These are phyloP conservation scores for Lumnitzera racemosa DNA, from an alignment of 345 rosid genomes.

Conservation along the genomic window DNA sequence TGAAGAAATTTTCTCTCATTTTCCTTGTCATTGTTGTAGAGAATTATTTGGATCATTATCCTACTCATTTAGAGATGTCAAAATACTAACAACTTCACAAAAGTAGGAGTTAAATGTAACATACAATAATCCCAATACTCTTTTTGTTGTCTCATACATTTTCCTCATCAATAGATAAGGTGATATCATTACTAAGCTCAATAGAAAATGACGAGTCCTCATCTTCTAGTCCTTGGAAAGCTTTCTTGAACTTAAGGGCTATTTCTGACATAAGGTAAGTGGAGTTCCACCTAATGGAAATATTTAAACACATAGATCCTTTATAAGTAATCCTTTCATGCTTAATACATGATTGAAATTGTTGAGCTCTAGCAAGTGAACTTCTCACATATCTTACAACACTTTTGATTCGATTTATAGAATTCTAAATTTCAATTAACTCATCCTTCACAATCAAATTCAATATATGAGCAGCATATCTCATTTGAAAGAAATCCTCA, in stretches of 20 bases:
- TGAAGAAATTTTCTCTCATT: slow-evolving; percentile 2
- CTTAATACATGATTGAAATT: background rate
- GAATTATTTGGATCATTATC: background rate
- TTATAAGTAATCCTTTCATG: background rate
- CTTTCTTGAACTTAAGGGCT: background rate
- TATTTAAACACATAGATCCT: slow-evolving; percentile 2
- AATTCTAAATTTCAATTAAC: slow-evolving; percentile 1
- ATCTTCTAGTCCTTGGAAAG: slow-evolving; percentile 3
- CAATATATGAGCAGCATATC: background rate
- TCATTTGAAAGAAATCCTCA: slow-evolving; percentile 7
- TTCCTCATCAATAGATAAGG: background rate
- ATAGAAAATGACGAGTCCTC: background rate
- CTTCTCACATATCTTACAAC: slow-evolving; percentile 3
- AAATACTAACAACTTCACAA: background rate
- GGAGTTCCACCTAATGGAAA: background rate
- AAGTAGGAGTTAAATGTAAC: background rate
- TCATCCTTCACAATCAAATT: slow-evolving; percentile 4
- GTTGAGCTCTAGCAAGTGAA: background rate
- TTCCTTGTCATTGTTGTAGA: background rate
- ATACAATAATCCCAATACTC: background rate
- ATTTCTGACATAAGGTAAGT: background rate
- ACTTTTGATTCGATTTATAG: background rate
- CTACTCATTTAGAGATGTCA: background rate
- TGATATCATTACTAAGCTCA: too few relatives aligned
- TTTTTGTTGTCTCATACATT: background rate